Conservation (phyloP, 2,329 filamentous ascomycete genomes). For the Sphaerostilbella broomeana region DNA sequence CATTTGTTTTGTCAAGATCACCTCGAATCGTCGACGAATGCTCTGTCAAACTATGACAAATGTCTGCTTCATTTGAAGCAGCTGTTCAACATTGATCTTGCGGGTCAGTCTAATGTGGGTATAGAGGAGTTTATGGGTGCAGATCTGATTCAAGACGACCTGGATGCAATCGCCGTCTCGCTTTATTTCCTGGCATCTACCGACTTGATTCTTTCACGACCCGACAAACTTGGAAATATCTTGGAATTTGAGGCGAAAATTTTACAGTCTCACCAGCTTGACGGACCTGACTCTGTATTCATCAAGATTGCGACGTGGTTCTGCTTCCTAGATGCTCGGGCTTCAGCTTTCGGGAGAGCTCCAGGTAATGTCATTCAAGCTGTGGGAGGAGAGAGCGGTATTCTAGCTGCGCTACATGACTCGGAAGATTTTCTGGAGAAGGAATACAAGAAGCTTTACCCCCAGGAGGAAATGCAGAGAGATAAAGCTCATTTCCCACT, state of each 20-base stretch:
- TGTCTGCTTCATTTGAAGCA: neutral
- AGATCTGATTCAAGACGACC: neutral
- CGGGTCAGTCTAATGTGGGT: neutral
- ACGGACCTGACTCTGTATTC: neutral
- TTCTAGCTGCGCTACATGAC: neutral
- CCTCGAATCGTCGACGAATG: neutral
- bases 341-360: neutral
- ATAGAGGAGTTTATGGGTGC: neutral
- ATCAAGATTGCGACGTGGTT: neutral
- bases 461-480: neutral
- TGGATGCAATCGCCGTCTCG: neutral
- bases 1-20: neutral
- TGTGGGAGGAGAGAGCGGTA: neutral
- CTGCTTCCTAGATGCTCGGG: neutral
- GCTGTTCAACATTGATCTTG: neutral
- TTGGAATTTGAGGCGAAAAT: neutral
- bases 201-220: neutral
- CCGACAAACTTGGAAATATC: neutral
- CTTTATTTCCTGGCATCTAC: conserved; percentile 1
- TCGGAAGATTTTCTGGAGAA: neutral
- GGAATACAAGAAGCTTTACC: neutral
- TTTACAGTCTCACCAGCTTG: neutral
- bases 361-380: neutral
- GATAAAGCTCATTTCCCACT: neutral
- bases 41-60: neutral